Conservation (phyloP, 768 basidiomycete genomes). For the Suillus tomentosus region DNA sequence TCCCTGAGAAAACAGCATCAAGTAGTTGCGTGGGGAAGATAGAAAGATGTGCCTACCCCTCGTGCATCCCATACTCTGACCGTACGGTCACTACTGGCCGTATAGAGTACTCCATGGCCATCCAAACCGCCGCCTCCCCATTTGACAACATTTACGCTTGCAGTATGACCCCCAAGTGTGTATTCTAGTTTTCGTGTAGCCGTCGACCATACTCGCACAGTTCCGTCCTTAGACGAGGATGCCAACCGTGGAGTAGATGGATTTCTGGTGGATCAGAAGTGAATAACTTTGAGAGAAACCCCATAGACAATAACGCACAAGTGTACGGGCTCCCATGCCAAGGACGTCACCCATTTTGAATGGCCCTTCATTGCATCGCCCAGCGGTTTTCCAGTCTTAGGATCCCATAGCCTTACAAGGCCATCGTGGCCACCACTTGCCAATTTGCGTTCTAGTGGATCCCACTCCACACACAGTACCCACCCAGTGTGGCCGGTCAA, state of each 20-base stretch:
- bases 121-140: constrained; percentile 88
- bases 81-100: constrained; percentile 92
- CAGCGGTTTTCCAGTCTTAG: constrained; percentile 83
- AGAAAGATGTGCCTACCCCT: constrained; percentile 46
- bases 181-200: constrained; percentile 72
- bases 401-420: constrained; percentile 92
- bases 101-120: constrained; percentile 79
- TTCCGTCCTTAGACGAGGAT: constrained; percentile 94
- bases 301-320: constrained; percentile 50
- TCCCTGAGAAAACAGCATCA: constrained; percentile 51
- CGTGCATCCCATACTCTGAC: constrained; percentile 94
- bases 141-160: constrained; percentile 91
- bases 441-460: constrained; percentile 85
- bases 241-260: constrained; percentile 79
- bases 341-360: constrained; percentile 92
- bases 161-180: constrained; percentile 89
- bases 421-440: constrained; percentile 96
- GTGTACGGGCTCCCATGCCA: constrained; percentile 97
- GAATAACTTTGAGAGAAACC: constrained; percentile 12
- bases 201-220: constrained; percentile 93
- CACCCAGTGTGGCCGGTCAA: constrained; percentile 90
- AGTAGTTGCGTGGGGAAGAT: not conserved
- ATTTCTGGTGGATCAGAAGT: constrained; percentile 52
- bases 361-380: constrained; percentile 93
- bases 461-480: constrained; percentile 98